A percentile compares a stretch with the other conserved stretches of the same genome.
phyloP scores from a whole-genome alignment of 2,329 filamentous ascomycete genomes.

The Xylariaceae sp. region DNA sequence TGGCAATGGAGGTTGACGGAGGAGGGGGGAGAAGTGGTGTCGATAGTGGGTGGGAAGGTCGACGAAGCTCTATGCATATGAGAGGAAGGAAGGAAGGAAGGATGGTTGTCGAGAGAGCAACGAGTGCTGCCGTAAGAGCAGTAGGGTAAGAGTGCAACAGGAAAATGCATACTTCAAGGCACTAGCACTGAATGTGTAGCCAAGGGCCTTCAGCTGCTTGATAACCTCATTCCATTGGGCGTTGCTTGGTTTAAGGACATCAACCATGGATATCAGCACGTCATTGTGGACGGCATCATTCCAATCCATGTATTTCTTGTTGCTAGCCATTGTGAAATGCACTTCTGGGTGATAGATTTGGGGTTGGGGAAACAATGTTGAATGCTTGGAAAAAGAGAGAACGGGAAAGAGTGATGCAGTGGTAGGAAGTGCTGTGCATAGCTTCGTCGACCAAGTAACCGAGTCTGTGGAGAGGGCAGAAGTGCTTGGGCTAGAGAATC shows the following conservation, averaged over 20 bases:
- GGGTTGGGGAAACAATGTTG: no score
- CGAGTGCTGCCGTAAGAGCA: background rate
- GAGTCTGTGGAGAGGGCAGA: background rate
- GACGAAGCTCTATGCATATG: background rate
- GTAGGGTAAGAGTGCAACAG: background rate
- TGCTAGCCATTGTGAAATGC: background rate
- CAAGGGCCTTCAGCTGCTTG: slow-evolving; percentile 18
- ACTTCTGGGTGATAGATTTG: no score
- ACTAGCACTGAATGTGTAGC: slow-evolving; percentile 18
- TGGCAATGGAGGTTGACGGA: background rate
- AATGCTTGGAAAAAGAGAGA: background rate
- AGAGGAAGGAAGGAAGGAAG: no score
- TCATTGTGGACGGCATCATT: slow-evolving; percentile 37
- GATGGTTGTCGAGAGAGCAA: background rate
- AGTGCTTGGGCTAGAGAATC: background rate
- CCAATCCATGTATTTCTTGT: slow-evolving; percentile 28
- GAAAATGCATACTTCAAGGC: slow-evolving; percentile 1
- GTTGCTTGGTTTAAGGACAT: slow-evolving; percentile 28
- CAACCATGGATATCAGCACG: slow-evolving; percentile 38
- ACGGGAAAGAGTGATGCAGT: no score
- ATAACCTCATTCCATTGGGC: slow-evolving; percentile 26
- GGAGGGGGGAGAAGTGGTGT: background rate
- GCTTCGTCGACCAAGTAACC: no score
- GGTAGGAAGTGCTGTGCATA: no score
- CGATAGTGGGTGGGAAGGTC: background rate